Conservation (phyloP, 2,329 filamentous ascomycete species). For the Seiridium unicorne region DNA sequence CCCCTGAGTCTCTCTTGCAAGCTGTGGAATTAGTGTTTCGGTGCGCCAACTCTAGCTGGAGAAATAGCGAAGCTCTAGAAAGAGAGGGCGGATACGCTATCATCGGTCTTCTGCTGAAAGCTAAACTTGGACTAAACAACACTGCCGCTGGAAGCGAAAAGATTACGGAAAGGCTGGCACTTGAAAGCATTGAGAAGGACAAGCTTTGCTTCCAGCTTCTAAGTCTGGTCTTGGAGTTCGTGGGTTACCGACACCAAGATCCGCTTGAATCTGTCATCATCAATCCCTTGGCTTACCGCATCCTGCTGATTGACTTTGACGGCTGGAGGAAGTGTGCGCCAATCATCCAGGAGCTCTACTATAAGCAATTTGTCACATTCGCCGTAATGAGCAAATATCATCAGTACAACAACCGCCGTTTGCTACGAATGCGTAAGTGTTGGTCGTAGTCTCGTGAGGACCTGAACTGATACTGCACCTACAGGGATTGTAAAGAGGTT, state of each 20-base stretch:
- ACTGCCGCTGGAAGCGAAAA: conserved; percentile 26
- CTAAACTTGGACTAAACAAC: conserved; percentile 66
- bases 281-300: conserved; percentile 90
- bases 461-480: not conserved
- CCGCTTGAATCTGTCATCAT: conserved; percentile 90
- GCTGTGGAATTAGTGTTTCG: conserved; percentile 83
- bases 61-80: conserved; percentile 98
- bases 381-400: conserved; percentile 87
- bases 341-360: conserved; percentile 83
- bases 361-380: conserved; percentile 87
- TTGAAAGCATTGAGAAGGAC: conserved; percentile 54
- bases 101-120: conserved; percentile 76
- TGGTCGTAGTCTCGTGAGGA: too few species aligned
- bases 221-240: conserved; percentile 76
- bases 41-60: conserved; percentile 87
- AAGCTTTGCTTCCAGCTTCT: conserved; percentile 64
- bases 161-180: conserved; percentile 37
- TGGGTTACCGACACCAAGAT: conserved; percentile 80
- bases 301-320: conserved; percentile 88
- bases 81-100: conserved; percentile 92
- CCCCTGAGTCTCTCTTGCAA: conserved; percentile 68
- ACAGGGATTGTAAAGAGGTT: conserved; percentile 85
- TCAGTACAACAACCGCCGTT: conserved; percentile 83
- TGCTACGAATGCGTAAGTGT: conserved; percentile 83
- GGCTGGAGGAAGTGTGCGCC: conserved; percentile 82